Evolutionary conservation across 805 yeast genomes (phyloP).

Genomic region (Myxozyma sirexii): DNA sequence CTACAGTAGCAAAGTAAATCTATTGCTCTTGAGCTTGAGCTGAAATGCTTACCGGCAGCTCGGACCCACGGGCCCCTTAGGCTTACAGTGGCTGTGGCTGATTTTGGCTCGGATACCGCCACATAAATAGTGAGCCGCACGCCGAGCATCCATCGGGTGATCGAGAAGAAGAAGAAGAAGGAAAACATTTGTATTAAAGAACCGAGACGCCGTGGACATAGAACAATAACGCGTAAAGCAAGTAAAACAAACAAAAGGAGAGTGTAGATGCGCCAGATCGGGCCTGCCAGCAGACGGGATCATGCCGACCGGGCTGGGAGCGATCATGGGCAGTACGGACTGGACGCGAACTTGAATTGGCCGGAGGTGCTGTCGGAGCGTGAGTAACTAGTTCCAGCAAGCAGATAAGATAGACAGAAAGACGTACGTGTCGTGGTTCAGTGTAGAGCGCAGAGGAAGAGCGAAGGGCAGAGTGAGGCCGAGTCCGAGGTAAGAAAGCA

Average conservation of each 20-base stretch:
- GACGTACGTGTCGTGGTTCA: constrained; percentile 22
- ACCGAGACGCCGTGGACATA: too few relatives aligned
- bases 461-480: constrained; percentile 33
- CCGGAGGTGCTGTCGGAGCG: constrained; percentile 1
- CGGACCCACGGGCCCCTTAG: too few relatives aligned
- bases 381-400: neutral
- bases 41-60: too few relatives aligned
- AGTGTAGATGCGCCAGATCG: neutral
- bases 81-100: too few relatives aligned
- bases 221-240: too few relatives aligned
- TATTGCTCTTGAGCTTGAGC: too few relatives aligned
- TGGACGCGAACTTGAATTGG: constrained; percentile 11
- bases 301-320: neutral
- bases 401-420: neutral
- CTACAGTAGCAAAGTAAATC: too few relatives aligned
- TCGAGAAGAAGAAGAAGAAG: neutral
- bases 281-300: constrained; percentile 3
- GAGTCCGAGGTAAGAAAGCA: constrained; percentile 30
- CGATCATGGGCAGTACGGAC: constrained; percentile 24
- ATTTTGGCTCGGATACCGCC: too few relatives aligned
- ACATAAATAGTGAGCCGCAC: too few relatives aligned
- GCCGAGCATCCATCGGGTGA: neutral
- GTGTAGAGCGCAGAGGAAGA: constrained; percentile 23
- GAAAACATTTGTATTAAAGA: neutral
- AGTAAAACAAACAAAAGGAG: too few relatives aligned